Conservation (phyloP, 139 green algal genomes). For the Picochlorum sp. region DNA sequence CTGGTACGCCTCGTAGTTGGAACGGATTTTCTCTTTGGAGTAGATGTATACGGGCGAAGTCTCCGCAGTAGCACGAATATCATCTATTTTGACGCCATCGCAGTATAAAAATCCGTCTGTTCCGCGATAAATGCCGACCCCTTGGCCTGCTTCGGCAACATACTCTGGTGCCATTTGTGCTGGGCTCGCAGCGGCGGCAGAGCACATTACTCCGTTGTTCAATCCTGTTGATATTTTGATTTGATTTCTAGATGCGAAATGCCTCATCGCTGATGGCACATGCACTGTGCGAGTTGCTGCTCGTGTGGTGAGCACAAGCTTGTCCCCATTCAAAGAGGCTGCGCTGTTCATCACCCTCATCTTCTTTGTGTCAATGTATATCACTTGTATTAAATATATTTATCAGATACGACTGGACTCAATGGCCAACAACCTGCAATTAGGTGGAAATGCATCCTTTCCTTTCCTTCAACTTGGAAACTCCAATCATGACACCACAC, state of each 20-base stretch:
- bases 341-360: too few species aligned
- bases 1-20: constrained; percentile 78
- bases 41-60: constrained; percentile 92
- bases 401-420: too few species aligned
- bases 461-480: too few species aligned
- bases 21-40: constrained; percentile 44
- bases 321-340: too few species aligned
- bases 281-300: too few species aligned
- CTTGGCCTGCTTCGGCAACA: constrained; percentile 9
- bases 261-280: too few species aligned
- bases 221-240: neutral
- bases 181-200: constrained; percentile 3
- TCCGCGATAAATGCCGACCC: constrained; percentile 68
- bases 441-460: too few species aligned
- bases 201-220: neutral
- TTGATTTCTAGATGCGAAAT: neutral
- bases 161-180: constrained; percentile 8
- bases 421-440: too few species aligned
- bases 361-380: too few species aligned
- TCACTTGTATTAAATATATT: too few species aligned
- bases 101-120: constrained; percentile 83
- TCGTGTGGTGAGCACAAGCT: too few species aligned
- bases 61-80: constrained; percentile 59
- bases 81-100: constrained; percentile 75
- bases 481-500: too few species aligned